Evolutionary conservation across 257 asterid species (phyloP).

Genomic region (Solanum piurae): DNA sequence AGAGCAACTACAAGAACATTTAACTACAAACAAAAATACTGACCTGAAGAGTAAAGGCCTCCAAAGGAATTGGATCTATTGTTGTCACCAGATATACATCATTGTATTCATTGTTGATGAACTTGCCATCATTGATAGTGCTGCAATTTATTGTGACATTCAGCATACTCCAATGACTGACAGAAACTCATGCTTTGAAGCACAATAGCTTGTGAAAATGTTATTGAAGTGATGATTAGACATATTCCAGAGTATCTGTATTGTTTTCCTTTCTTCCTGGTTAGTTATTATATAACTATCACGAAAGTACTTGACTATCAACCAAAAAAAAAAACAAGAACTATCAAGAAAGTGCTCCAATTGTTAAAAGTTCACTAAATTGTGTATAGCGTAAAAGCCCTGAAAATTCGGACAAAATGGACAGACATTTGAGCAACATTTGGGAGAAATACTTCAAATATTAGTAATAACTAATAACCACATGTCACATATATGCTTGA

Average conservation of each 20-base stretch:
- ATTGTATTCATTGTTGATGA: conserved; percentile 77
- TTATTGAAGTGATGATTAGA: neutral
- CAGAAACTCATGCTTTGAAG: neutral
- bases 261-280: neutral
- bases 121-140: conserved; percentile 58
- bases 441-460: neutral
- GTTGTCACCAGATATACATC: conserved; percentile 95
- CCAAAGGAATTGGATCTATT: conserved; percentile 79
- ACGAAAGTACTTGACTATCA: neutral
- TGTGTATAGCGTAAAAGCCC: neutral
- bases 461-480: neutral
- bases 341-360: neutral
- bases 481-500: neutral
- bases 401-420: neutral
- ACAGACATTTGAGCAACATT: neutral
- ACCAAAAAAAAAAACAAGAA: neutral
- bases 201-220: neutral
- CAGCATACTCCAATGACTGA: neutral
- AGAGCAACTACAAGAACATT: neutral
- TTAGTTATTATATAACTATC: neutral
- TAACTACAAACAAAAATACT: conserved; percentile 7
- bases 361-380: neutral
- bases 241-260: neutral
- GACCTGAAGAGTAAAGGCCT: conserved; percentile 97
- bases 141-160: conserved; percentile 39